These are phyloP conservation scores for Trichothecium roseum DNA, from an alignment of 2,329 filamentous ascomycete genomes.

Conservation along the genomic window DNA sequence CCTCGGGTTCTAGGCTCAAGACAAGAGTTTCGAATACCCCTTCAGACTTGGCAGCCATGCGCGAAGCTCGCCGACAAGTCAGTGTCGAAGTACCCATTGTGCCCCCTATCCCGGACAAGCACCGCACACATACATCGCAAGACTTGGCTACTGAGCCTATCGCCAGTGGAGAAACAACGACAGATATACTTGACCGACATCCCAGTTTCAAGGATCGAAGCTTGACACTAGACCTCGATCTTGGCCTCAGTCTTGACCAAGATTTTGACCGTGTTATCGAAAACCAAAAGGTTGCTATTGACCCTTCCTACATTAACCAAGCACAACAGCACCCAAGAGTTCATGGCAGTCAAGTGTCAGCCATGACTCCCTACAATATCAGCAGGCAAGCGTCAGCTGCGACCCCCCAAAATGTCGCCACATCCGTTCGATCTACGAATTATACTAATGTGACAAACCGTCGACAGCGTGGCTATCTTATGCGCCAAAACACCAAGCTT, in stretches of 20 bases:
- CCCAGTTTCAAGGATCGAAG: constrained; percentile 74
- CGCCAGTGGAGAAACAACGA: neutral
- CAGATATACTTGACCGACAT: constrained; percentile 39
- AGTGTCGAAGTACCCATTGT: constrained; percentile 59
- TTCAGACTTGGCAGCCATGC: constrained; percentile 74
- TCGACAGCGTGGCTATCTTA: constrained; percentile 91
- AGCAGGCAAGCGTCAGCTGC: constrained; percentile 36
- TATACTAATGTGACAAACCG: constrained; percentile 54
- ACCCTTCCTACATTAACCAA: constrained; percentile 14
- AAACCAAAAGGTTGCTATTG: constrained; percentile 80
- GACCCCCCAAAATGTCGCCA: constrained; percentile 4
- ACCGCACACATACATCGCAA: constrained; percentile 43
- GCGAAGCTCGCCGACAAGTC: constrained; percentile 73
- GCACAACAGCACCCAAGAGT: constrained; percentile 10
- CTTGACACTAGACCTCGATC: constrained; percentile 69
- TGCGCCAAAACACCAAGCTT: constrained; percentile 97
- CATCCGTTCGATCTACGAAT: constrained; percentile 7
- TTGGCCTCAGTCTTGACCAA: constrained; percentile 77
- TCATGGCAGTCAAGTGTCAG: constrained; percentile 7
- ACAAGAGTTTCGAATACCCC: constrained; percentile 82
- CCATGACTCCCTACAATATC: constrained; percentile 12
- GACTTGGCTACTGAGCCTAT: constrained; percentile 23
- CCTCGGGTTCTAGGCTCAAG: constrained; percentile 77
- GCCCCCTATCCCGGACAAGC: constrained; percentile 51
- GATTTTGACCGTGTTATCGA: constrained; percentile 95